phyloP scores from a whole-genome alignment of 2,329 filamentous ascomycete species.

The Sclerotinia nivalis region DNA sequence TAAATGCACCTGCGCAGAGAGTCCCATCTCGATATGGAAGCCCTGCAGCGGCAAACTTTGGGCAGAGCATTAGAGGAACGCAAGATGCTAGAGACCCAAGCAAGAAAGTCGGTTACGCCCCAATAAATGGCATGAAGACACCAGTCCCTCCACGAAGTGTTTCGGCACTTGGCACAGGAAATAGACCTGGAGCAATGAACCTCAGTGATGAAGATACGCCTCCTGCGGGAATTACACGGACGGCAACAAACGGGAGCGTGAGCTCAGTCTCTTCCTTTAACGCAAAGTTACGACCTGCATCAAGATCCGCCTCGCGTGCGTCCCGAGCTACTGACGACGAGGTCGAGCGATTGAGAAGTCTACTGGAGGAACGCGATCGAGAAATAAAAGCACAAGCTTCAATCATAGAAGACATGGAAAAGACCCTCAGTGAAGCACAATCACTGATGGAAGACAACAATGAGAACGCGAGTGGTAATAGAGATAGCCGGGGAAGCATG shows the following conservation, averaged over 20 bases:
- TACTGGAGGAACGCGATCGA: constrained; percentile 80
- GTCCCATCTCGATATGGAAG: constrained; percentile 61
- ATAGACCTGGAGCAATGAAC: constrained; percentile 41
- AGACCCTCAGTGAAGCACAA: constrained; percentile 78
- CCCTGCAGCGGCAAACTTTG: constrained; percentile 62
- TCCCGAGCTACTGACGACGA: constrained; percentile 61
- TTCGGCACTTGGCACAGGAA: constrained; percentile 55
- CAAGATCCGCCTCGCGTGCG: constrained; percentile 45
- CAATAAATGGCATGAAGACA: constrained; percentile 50
- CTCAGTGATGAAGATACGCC: constrained; percentile 60
- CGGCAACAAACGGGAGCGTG: constrained; percentile 52
- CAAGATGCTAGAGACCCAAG: constrained; percentile 57
- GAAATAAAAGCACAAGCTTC: constrained; percentile 87
- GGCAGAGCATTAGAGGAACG: constrained; percentile 62
- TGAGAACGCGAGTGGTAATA: constrained; percentile 48
- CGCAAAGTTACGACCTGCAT: constrained; percentile 52
- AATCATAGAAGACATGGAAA: constrained; percentile 86
- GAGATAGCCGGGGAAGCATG: constrained; percentile 48
- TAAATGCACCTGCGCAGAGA: constrained; percentile 54
- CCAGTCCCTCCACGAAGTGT: constrained; percentile 58
- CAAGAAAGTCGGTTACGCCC: constrained; percentile 50
- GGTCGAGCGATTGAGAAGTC: constrained; percentile 67
- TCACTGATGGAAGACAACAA: constrained; percentile 62
- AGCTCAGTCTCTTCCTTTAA: constrained; percentile 58
- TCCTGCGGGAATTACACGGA: constrained; percentile 53